Conservation (phyloP, 371 early-diverging fungal genomes). For the Mucor racemosus region DNA sequence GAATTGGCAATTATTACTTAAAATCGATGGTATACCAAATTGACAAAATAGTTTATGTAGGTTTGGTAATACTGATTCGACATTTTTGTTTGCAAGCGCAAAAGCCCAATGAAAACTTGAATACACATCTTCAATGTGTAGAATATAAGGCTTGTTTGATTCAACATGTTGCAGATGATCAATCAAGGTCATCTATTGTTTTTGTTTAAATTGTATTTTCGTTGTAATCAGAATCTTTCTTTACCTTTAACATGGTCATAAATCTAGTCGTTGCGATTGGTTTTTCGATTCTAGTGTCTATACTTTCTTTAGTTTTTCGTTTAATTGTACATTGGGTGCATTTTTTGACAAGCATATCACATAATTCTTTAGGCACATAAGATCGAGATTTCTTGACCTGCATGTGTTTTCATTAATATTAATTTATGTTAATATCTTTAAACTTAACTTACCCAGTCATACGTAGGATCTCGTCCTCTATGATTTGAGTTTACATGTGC, state of each 20-base stretch:
- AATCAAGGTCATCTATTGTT: conserved; percentile 3
- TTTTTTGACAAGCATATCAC: conserved; percentile 10
- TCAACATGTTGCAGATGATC: not conserved
- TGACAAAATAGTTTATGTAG: not conserved
- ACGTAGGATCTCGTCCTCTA: conserved; percentile 9
- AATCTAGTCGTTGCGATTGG: not conserved
- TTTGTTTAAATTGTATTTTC: not conserved
- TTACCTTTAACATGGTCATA: not conserved
- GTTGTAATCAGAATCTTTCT: not conserved
- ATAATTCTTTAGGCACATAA: conserved; percentile 8
- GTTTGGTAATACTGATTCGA: not conserved
- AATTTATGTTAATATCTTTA: not conserved
- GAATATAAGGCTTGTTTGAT: not conserved
- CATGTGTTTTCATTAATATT: not conserved
- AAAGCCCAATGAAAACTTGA: not conserved
- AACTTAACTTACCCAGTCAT: not conserved
- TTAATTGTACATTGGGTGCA: not conserved
- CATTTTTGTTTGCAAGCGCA: not conserved
- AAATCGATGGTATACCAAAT: not conserved
- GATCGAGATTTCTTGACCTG: conserved; percentile 10
- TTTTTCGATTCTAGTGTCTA: not conserved
- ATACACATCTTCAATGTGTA: not conserved
- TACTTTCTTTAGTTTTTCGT: not conserved
- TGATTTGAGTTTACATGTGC: conserved; percentile 4
- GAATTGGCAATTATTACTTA: not conserved